phyloP scores from a whole-genome alignment of 805 yeast genomes.

The Candida succiphila region DNA sequence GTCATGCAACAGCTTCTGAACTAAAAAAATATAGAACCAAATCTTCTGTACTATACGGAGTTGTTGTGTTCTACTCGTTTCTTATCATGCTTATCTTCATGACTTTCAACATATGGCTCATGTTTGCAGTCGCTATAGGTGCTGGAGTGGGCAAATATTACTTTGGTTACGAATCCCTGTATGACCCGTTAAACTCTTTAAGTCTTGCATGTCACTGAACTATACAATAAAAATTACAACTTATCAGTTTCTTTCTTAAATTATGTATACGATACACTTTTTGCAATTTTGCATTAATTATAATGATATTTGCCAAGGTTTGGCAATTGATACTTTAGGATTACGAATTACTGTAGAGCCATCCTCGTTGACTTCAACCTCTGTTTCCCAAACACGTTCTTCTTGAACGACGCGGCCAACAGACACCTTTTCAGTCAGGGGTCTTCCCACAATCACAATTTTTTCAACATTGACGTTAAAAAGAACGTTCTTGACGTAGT shows the following conservation, averaged over 20 bases:
- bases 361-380: slow-evolving; percentile 5
- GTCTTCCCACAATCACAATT: slow-evolving; percentile 38
- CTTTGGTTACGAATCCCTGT: slow-evolving; percentile 10
- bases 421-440: slow-evolving; percentile 3
- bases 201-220: slow-evolving; percentile 17
- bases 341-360: slow-evolving; percentile 29
- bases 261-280: not conserved
- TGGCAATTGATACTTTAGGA: slow-evolving; percentile 36
- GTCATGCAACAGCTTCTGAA: not conserved
- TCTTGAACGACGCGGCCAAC: slow-evolving; percentile 26
- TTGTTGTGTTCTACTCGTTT: slow-evolving; percentile 32
- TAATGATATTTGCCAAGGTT: slow-evolving; percentile 31
- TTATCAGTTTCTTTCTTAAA: not conserved
- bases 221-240: not conserved
- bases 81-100: slow-evolving; percentile 37
- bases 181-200: slow-evolving; percentile 3
- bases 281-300: too few relatives aligned
- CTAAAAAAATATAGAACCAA: slow-evolving; percentile 14
- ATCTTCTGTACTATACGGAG: slow-evolving; percentile 26
- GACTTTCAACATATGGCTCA: slow-evolving; percentile 38
- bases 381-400: slow-evolving; percentile 26
- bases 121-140: slow-evolving; percentile 32
- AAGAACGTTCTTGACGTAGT: slow-evolving; percentile 14
- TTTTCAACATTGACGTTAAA: slow-evolving; percentile 41
- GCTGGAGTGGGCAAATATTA: slow-evolving; percentile 28